Conservation (phyloP, 192 early-diverging fungal species). For the Dispira parvispora region DNA sequence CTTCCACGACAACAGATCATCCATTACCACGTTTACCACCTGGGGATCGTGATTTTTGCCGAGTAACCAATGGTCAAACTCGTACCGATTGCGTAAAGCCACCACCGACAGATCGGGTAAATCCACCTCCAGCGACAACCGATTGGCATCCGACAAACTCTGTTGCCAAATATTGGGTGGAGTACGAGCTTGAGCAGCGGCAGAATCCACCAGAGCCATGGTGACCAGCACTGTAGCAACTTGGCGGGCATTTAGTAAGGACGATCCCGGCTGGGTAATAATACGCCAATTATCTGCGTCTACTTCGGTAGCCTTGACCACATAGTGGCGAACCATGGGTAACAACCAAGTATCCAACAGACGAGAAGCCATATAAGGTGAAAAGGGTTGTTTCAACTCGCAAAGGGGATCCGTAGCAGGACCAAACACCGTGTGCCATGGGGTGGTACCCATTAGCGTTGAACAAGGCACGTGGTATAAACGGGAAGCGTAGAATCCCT, state of each 20-base stretch:
- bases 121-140: neutral
- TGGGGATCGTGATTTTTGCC: neutral
- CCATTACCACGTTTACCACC: neutral
- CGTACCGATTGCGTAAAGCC: neutral
- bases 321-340: constrained; percentile 22
- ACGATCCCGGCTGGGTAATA: constrained; percentile 57
- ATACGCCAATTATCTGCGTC: constrained; percentile 58
- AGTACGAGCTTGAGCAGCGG: no score
- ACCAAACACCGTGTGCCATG: neutral
- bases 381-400: no score
- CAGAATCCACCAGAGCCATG: constrained; percentile 1
- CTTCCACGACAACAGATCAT: constrained; percentile 1
- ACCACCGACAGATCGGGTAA: neutral
- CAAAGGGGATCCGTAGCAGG: neutral
- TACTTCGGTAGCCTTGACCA: constrained; percentile 27
- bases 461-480: neutral
- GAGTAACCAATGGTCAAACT: constrained; percentile 9
- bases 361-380: constrained; percentile 12
- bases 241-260: constrained; percentile 55
- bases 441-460: neutral
- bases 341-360: constrained; percentile 19
- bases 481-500: neutral
- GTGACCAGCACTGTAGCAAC: constrained; percentile 18
- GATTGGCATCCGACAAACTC: no score
- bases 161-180: no score